Evolutionary conservation across 345 rosid species (phyloP), one percentile per base, ranked within the genome.

Genomic region (Linum trigynum): DNA sequence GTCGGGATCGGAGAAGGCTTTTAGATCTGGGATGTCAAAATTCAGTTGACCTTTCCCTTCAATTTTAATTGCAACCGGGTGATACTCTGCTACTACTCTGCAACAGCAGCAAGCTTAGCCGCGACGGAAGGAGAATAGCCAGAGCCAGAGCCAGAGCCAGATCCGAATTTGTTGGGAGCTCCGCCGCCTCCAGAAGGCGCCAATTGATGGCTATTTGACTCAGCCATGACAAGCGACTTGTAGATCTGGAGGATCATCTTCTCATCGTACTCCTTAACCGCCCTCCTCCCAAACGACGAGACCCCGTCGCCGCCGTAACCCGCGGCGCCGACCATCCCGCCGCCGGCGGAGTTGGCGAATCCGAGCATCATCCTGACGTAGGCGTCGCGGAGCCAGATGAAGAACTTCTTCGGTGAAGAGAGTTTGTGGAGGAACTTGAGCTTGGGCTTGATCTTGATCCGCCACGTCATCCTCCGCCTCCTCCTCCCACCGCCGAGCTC

Each of bases 381-480:
- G n/a, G 87, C 83, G 67, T 85, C 91, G 1, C 95, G 72, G 12
- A 87, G 78, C 83, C 89, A 83, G 37, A 77, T 76, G 17, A 85
- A 38, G 38, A 80, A 32, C 74, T 71, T 79, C 78, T 79, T 87
- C 8, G 91, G 89, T 35, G 80, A 68, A 0, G 76, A 35, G 36
- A 55, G 23, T 9, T 62, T 39, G 55, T 55, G 67, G 3, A 67
- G n/a, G 55, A 79, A 41, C 65, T 67, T 72, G 6, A 83, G 72
- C 79, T 76, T 83, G 0, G 84, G 80, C 70, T 68, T 78, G 61
- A 72, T 65, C 84, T 82, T 85, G 70, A 85, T 72, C 78, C 80
- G 76, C 83, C 86, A 79, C 59, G 65, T 67, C 41, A 73, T 64
- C 66, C 78, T 69, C 61, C 79, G 70, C 69, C 81, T 32, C 62